Conservation (phyloP, 2,329 filamentous ascomycete species). For the Venturiaceae sp. region DNA sequence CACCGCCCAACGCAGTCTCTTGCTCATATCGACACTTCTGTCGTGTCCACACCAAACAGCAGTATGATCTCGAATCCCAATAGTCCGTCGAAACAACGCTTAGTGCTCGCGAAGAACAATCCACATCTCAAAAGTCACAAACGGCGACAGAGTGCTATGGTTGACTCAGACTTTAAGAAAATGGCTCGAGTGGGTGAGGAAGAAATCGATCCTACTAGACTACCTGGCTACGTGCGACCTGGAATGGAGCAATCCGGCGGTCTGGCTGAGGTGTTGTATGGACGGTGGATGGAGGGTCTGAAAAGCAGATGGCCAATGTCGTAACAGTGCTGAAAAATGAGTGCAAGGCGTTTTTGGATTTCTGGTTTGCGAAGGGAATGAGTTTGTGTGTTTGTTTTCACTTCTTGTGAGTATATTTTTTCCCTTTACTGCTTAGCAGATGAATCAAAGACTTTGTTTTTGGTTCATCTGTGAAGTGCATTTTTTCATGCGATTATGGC, state of each 20-base stretch:
- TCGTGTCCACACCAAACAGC: neutral
- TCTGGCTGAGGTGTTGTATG: constrained; percentile 82
- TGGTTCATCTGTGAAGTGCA: too few relatives aligned
- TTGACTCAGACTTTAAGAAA: constrained; percentile 7
- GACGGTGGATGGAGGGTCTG: constrained; percentile 79
- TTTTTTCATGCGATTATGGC: too few relatives aligned
- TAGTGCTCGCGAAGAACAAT: constrained; percentile 72
- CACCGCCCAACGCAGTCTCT: neutral
- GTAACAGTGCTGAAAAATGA: neutral
- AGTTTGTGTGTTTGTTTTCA: neutral
- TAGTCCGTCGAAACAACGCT: constrained; percentile 39
- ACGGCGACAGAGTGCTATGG: constrained; percentile 35
- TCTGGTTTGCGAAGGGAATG: neutral
- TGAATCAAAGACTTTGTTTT: too few relatives aligned
- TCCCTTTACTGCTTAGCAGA: too few relatives aligned
- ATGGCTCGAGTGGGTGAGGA: constrained; percentile 24
- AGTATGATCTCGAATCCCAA: neutral
- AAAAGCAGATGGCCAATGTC: constrained; percentile 36
- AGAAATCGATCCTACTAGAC: constrained; percentile 35
- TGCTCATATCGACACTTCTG: neutral
- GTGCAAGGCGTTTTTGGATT: neutral
- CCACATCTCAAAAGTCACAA: constrained; percentile 75
- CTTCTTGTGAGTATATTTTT: too few relatives aligned
- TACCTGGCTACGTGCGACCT: constrained; percentile 48
- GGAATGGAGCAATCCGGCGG: constrained; percentile 92